These are phyloP conservation scores for Rhodotorula glutinis DNA, from an alignment of 1,284 basidiomycete genomes.

Conservation along the genomic window DNA sequence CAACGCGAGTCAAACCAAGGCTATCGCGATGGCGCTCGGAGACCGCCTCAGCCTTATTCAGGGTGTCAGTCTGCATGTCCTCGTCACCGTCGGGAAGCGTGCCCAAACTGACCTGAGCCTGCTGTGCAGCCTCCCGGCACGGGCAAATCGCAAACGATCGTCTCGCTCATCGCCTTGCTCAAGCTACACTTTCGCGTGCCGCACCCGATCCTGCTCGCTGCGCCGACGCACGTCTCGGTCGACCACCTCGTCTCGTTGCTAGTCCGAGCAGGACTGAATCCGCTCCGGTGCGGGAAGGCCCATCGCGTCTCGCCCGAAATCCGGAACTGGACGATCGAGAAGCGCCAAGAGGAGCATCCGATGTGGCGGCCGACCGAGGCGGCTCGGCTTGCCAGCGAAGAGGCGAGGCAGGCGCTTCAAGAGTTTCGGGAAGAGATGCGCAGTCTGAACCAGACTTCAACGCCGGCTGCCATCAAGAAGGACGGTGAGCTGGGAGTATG, in stretches of 20 bases:
- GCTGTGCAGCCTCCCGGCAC: conserved; percentile 79
- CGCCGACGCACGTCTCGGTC: conserved; percentile 92
- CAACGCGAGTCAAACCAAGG: conserved; percentile 74
- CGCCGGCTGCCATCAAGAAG: background rate
- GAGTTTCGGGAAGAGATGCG: conserved; percentile 24
- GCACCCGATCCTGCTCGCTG: conserved; percentile 79
- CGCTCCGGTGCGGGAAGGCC: conserved; percentile 69
- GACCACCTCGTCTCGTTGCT: conserved; percentile 83
- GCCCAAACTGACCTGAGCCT: conserved; percentile 2
- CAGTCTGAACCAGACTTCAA: background rate
- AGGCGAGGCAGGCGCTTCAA: conserved; percentile 24
- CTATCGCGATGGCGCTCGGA: conserved; percentile 81
- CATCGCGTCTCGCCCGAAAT: conserved; percentile 63
- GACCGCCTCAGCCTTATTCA: conserved; percentile 77
- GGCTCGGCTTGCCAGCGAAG: conserved; percentile 47
- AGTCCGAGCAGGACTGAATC: conserved; percentile 61
- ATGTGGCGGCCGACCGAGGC: conserved; percentile 54
- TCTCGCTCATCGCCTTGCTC: conserved; percentile 75
- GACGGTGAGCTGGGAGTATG: conserved; percentile 1
- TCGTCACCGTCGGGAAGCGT: background rate
- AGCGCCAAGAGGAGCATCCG: conserved; percentile 47
- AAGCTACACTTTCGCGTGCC: conserved; percentile 83
- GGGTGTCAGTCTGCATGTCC: conserved; percentile 59
- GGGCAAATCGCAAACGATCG: conserved; percentile 88
- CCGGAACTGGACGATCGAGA: conserved; percentile 62